These are phyloP conservation scores for Fagopyrum tataricum DNA, from an alignment of 148 eudicot species.

Conservation along the genomic window DNA sequence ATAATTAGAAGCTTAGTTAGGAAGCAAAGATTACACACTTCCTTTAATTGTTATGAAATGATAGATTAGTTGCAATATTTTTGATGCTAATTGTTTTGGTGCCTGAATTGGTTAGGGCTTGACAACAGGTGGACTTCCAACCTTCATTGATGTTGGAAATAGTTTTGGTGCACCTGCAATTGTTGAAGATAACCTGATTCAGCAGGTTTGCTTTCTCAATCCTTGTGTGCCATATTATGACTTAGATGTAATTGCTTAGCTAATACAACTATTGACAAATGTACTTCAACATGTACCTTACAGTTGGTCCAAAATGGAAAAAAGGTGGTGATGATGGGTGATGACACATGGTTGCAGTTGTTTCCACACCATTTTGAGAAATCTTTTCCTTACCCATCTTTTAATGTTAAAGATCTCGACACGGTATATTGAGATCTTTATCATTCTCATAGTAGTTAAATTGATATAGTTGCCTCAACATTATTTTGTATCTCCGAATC, in stretches of 20 bases:
- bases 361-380: conserved; percentile 82
- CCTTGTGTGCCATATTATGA: neutral
- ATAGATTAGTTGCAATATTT: neutral
- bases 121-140: conserved; percentile 99
- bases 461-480: neutral
- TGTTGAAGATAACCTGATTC: conserved; percentile 81
- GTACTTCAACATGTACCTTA: conserved; percentile 9
- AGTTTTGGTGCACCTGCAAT: conserved; percentile 99
- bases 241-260: neutral
- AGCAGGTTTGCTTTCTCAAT: conserved; percentile 46
- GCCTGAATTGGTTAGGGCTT: conserved; percentile 54
- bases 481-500: neutral
- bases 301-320: conserved; percentile 90
- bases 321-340: conserved; percentile 98
- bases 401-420: conserved; percentile 91
- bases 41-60: neutral
- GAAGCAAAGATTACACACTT: neutral
- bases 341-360: conserved; percentile 95
- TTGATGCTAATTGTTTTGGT: conserved; percentile 14
- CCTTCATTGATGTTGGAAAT: conserved; percentile 94
- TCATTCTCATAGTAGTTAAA: neutral
- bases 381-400: conserved; percentile 91
- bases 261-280: conserved; percentile 1
- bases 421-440: conserved; percentile 46
- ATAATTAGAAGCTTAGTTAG: neutral